A percentile compares a stretch with the other conserved stretches of the same genome.
These are phyloP conservation scores for Pythium scleroteichum DNA, from an alignment of 352 stramenopile genomes.

Conservation along the genomic window DNA sequence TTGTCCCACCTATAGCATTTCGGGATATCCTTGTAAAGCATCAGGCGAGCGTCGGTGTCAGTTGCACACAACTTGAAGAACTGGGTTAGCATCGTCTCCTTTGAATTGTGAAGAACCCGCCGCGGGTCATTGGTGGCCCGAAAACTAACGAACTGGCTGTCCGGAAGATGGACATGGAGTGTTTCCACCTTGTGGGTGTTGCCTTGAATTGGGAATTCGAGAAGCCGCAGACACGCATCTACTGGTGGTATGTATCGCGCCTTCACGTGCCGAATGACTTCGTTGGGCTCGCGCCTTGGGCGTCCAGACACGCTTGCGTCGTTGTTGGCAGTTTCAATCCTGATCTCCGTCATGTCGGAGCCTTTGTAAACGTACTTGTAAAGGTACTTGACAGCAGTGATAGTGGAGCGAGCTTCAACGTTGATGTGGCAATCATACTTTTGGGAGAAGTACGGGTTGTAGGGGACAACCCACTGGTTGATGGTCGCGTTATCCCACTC, in stretches of 20 bases:
- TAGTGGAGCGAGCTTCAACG: background rate
- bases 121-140: background rate
- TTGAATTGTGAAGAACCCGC: background rate
- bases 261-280: conserved; percentile 30
- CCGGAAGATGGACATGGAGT: conserved; percentile 9
- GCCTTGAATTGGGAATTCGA: conserved; percentile 29
- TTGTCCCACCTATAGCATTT: conserved; percentile 16
- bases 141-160: conserved; percentile 4
- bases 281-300: conserved; percentile 13
- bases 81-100: conserved; percentile 6
- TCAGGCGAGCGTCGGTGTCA: background rate
- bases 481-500: no score
- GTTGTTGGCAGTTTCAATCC: conserved; percentile 13
- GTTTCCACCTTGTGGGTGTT: conserved; percentile 17
- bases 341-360: conserved; percentile 32
- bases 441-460: conserved; percentile 25
- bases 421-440: conserved; percentile 30
- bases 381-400: conserved; percentile 51
- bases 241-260: conserved; percentile 36
- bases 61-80: conserved; percentile 4
- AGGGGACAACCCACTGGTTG: no score
- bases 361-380: conserved; percentile 68
- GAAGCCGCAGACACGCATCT: conserved; percentile 31
- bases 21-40: conserved; percentile 12
- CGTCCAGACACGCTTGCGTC: background rate